Percentiles rank a stretch among this genome's conserved stretches.
Evolutionary conservation across 2,329 filamentous ascomycete species (phyloP).

Genomic region (Talaromyces sp.): DNA sequence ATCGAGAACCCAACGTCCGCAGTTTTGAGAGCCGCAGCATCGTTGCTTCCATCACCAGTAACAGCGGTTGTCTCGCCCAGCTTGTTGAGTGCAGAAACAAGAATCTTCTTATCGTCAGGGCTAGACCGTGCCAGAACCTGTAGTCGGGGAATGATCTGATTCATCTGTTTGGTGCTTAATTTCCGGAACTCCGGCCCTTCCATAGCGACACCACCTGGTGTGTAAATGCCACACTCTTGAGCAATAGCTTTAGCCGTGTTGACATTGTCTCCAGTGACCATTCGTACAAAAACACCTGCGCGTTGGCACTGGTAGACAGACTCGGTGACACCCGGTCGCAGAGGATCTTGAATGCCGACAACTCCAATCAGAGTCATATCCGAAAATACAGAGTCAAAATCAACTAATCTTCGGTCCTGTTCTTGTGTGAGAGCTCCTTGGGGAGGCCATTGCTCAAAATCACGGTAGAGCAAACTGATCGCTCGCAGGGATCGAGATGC

Average conservation of each 20-base stretch:
- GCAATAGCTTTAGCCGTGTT: conserved; percentile 75
- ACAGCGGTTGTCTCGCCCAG: conserved; percentile 74
- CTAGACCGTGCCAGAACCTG: conserved; percentile 70
- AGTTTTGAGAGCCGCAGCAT: conserved; percentile 73
- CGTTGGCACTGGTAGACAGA: conserved; percentile 68
- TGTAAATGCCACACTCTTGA: conserved; percentile 70
- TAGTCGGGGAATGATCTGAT: conserved; percentile 62
- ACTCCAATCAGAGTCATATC: conserved; percentile 65
- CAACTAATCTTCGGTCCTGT: conserved; percentile 57
- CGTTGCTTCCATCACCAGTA: conserved; percentile 79
- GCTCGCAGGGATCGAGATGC: conserved; percentile 76
- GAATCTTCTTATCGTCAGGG: conserved; percentile 69
- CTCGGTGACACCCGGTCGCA: conserved; percentile 68
- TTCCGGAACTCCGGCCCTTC: conserved; percentile 76
- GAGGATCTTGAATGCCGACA: conserved; percentile 76
- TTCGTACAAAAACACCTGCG: conserved; percentile 73
- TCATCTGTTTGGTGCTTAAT: conserved; percentile 60
- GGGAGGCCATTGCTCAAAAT: conserved; percentile 82
- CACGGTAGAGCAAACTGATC: conserved; percentile 76
- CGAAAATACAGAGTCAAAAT: conserved; percentile 62
- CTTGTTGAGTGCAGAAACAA: conserved; percentile 67
- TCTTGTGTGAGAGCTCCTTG: conserved; percentile 52
- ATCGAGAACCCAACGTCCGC: conserved; percentile 82
- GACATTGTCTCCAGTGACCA: conserved; percentile 82
- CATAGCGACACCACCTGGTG: conserved; percentile 64